Base-by-base conservation (phyloP, 2,329 filamentous ascomycete genomes). In the Claviceps humidiphila region DNA sequence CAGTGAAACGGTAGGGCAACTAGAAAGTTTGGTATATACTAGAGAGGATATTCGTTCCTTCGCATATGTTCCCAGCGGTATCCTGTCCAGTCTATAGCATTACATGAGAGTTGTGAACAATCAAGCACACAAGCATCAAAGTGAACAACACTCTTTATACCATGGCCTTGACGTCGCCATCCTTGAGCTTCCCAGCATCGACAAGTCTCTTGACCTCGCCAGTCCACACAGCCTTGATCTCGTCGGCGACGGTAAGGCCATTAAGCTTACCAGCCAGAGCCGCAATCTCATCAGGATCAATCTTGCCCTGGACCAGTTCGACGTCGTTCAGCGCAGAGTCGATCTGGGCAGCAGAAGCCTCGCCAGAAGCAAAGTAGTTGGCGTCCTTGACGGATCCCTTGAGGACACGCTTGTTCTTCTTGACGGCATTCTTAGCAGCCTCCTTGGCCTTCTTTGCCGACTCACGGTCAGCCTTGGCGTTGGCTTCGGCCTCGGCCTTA, bases 391-490 rank as follows among this genome's bases (percentile, higher is more conserved):
- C 87, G 58, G 87, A 89, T 56, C 82, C 84, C 71, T 94, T 89
- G 62, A 98, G 83, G 47, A 97, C 86, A 76, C 93, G 89, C 81
- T 96, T 96, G 81, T 98, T 98, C 87, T 98, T 98, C 86, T 98
- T 98, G 63, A 93, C 86, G 14, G 93, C 93, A 65, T 89, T 96
- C 83, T 98, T 98, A 54, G 93, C 93, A 2, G 91, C 91, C 72
- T 98, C 93, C 77, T 97, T 98, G 55, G 87, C 85, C 80, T 98
- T 98, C 82, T 97, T 98, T 64, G 74, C 74, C 57, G 85, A 79
- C 60, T 91, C 89, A 60, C 86, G 87, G 53, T 89, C 83, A 5
- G 77, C 79, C 78, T 97, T 97, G 58, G 89, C 88, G 43, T 84
- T 78, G 60, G 86, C 87, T 68, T 95, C 93, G 16, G 88, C 87